Evolutionary conservation across 139 green algal genomes (phyloP).

Genomic region (Chlamydomonas sp.): DNA sequence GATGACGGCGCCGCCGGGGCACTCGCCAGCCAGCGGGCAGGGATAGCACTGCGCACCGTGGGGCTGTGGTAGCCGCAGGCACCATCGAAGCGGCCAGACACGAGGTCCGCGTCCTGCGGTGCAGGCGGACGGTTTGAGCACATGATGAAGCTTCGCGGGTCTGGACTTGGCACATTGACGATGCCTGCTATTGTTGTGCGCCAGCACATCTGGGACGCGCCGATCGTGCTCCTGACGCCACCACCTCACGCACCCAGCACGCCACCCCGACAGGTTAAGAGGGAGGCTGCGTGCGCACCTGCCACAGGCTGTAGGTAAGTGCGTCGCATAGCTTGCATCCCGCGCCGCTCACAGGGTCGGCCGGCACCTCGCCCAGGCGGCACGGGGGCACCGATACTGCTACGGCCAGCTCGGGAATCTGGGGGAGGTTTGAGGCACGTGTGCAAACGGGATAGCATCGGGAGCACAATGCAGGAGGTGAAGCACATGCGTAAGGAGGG

Average conservation of each 20-base stretch:
- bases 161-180: no score
- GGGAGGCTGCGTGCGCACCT: background rate
- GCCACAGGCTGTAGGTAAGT: background rate
- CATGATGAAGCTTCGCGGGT: no score
- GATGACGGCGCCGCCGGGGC: background rate
- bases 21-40: background rate
- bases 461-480: no score
- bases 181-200: no score
- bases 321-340: background rate
- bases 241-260: no score
- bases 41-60: background rate
- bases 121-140: no score
- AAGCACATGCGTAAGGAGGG: no score
- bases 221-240: no score
- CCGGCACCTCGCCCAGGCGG: slow-evolving; percentile 1
- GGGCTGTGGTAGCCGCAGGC: background rate
- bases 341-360: background rate
- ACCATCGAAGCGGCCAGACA: background rate
- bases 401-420: no score
- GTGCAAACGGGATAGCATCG: no score
- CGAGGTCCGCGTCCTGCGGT: background rate
- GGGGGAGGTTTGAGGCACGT: no score
- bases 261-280: background rate
- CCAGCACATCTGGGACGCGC: no score
- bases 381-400: background rate